Conservation (phyloP, 2,329 filamentous ascomycete species). For the Fusarium hostae region DNA sequence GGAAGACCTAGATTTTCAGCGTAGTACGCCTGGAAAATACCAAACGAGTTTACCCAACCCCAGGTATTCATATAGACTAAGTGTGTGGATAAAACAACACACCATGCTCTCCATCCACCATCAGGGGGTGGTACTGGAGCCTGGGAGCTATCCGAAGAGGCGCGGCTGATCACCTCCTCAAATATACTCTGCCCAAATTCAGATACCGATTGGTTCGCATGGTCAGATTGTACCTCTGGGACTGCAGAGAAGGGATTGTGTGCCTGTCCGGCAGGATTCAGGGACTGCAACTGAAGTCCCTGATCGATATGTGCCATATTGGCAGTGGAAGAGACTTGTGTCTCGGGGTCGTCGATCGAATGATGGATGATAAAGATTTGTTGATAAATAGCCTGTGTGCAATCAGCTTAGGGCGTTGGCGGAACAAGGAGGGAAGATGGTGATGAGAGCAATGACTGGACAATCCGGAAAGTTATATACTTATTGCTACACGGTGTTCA, state of each 20-base stretch:
- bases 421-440: neutral
- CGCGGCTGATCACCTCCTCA: constrained; percentile 1
- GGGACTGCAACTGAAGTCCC: neutral
- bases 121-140: constrained; percentile 58
- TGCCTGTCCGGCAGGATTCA: neutral
- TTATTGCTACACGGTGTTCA: neutral
- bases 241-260: neutral
- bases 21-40: constrained; percentile 67
- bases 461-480: neutral
- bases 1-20: constrained; percentile 51
- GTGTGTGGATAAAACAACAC: constrained; percentile 46
- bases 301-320: neutral
- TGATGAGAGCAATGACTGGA: neutral
- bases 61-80: constrained; percentile 64
- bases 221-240: neutral
- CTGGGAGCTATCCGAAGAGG: neutral
- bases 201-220: neutral
- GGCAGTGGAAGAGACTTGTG: neutral
- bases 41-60: constrained; percentile 66
- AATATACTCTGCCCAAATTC: constrained; percentile 28
- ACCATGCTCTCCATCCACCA: constrained; percentile 61
- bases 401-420: neutral
- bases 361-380: neutral
- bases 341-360: neutral
- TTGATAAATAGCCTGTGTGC: neutral